phyloP scores from a whole-genome alignment of 352 stramenopile species.

The Pythium chondricola region DNA sequence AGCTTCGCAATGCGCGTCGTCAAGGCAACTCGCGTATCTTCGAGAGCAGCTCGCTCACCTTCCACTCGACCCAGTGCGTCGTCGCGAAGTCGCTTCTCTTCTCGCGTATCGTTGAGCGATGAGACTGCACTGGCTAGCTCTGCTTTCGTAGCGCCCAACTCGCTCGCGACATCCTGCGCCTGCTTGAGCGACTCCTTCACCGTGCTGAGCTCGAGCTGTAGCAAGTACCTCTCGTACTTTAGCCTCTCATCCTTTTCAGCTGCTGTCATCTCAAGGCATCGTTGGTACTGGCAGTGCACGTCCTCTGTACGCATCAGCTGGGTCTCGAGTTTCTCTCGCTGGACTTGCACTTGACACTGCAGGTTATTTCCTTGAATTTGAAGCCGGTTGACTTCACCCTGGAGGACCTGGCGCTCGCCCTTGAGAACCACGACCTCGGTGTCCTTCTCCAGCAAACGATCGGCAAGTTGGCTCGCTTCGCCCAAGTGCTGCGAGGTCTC shows the following conservation, averaged over 20 bases:
- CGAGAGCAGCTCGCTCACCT: too few species aligned
- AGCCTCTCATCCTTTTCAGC: constrained; percentile 42
- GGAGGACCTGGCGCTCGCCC: constrained; percentile 26
- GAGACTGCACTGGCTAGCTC: constrained; percentile 5
- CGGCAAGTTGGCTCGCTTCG: constrained; percentile 23
- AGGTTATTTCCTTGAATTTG: constrained; percentile 54
- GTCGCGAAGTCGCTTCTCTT: constrained; percentile 1
- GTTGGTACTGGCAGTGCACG: constrained; percentile 26
- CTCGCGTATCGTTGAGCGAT: neutral
- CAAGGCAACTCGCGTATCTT: too few species aligned
- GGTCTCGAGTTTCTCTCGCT: constrained; percentile 32
- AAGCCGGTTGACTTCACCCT: constrained; percentile 31
- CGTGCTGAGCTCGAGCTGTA: constrained; percentile 36
- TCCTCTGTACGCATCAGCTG: constrained; percentile 43
- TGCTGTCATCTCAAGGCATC: constrained; percentile 23
- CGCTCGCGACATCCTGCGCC: constrained; percentile 32
- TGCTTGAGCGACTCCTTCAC: constrained; percentile 34
- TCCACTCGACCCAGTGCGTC: neutral
- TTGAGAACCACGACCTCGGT: constrained; percentile 23
- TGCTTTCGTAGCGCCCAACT: constrained; percentile 12
- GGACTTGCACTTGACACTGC: constrained; percentile 15
- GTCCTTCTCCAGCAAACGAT: constrained; percentile 35
- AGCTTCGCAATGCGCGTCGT: too few species aligned
- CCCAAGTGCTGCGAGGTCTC: constrained; percentile 36
- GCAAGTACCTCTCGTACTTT: constrained; percentile 34